Evolutionary conservation across 345 rosid species (phyloP).

Genomic region (Leavenworthia alabamica): DNA sequence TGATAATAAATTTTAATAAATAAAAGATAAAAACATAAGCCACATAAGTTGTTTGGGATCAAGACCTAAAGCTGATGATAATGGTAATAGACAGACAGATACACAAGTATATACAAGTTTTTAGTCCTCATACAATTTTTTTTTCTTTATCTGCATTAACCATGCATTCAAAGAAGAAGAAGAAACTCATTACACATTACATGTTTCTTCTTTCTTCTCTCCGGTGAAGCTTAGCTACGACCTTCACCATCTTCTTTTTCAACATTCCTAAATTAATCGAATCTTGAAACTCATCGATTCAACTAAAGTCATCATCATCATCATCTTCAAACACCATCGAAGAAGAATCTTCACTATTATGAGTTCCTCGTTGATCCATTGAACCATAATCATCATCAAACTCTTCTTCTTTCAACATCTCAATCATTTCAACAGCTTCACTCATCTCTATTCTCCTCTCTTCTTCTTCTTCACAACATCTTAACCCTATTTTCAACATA

Average conservation of each 20-base stretch:
- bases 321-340: constrained; percentile 29
- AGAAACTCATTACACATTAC: neutral
- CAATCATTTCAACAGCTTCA: constrained; percentile 45
- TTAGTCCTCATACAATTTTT: neutral
- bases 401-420: constrained; percentile 38
- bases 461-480: constrained; percentile 61
- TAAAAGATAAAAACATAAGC: neutral
- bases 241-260: neutral
- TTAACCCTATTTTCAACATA: constrained; percentile 59
- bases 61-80: constrained; percentile 18
- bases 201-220: constrained; percentile 14
- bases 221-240: constrained; percentile 16
- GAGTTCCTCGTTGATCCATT: constrained; percentile 36
- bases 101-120: constrained; percentile 3
- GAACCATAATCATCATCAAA: constrained; percentile 18
- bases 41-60: neutral
- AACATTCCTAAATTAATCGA: constrained; percentile 2
- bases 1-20: neutral
- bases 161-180: neutral
- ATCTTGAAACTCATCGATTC: constrained; percentile 28
- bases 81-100: constrained; percentile 16
- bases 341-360: constrained; percentile 17
- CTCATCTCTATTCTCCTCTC: constrained; percentile 44
- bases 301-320: constrained; percentile 32
- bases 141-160: constrained; percentile 14